Base-by-base conservation (phyloP, 352 stramenopile genomes). In the Phytophthora agathidicida region DNA sequence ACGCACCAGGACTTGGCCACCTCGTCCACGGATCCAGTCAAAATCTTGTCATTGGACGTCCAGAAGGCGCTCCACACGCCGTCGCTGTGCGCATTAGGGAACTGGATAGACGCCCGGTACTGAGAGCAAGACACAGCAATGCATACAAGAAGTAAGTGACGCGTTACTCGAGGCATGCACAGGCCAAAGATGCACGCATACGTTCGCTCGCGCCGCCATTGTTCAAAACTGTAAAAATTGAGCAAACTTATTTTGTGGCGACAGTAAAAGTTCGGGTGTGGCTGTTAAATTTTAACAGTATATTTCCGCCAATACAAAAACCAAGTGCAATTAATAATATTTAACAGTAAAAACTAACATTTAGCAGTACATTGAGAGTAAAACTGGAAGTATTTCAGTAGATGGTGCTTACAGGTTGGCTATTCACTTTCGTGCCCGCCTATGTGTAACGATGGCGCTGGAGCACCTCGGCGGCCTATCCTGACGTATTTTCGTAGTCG, bases 21-120 rank as follows among this genome's bases (percentile, higher is more conserved):
- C 68, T 96, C 88, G 52, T 96, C 88, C 43, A 96, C 83, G 1
- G 86, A 96, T 37, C 86, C 88, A 7, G 85, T 93, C 37, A 96
- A 69, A 70, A 96, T 91, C 68, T 93, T 89, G 69, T 94, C 83
- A 59, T 90, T 84, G 41, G 74, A 75, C 38, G 88, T 96, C 88
- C 88, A 96, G 68, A 88, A 92, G 30, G 86, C 91, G 71, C 78
- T 93, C 84, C 87, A 96, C 41, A 96, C 91, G 56, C 86, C 86
- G 52, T 95, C 86, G 59, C 82, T 91, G 70, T 96, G 88, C 6
- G 88, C 88, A 43, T 88, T 93, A 22, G 77, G 60, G 63, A 91
- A 89, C 72, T 91, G 81, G 37, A 91, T 75, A 42, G 84, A 95
- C n/a, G 83, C 77, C 20, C 86, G 83, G 65, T 91, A 80, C 84